Evolutionary conservation across 176 grass and related monocot species (phyloP), one percentile per base, ranked within the genome.

Genomic region (Luzula sylvatica): DNA sequence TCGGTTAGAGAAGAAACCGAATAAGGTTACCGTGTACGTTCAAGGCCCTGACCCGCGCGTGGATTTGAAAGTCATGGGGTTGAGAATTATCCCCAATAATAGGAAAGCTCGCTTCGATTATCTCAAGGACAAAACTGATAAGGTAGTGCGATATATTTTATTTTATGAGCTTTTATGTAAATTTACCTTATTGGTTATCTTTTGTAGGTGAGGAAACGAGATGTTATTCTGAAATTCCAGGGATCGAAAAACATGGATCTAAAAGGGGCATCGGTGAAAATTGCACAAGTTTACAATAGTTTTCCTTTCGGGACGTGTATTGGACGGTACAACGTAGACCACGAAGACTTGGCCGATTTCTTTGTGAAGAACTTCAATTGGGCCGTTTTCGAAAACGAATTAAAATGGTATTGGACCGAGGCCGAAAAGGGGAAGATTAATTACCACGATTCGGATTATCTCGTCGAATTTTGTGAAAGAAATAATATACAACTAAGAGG

Each of bases 321-420:
- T 38, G 57, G 67, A 12, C 75, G 85, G 43, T 78, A 60, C 44
- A 96, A 89, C 64, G 86, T 96, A 45, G 92, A 96, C 46, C 87
- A 90, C 32, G 92, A 96, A 70, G 85, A 89, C 47, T 55, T 88
- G 77, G 71, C 78, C 56, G 78, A 86, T 68, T 96, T 96, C 69
- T 96, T 96, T 16, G 39, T 82, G 51, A 90, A 86, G 64, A 96
- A 96, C 61, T 96, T 96, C 39, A 96, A 89, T 72, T 96, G 92
- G 92, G 92, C 68, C 65, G 92, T 90, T 38, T 96, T 96, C 65
- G 92, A 88, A 50, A 96, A 96, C 80, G 92, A 96, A 54, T 59
- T 96, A 12, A 96, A 90, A 64, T 96, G 92, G 92, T 90, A 89
- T 51, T 81, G 83, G 56, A 96, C 92, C 51, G 85, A 96, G 69